phyloP scores from a whole-genome alignment of 2,329 filamentous ascomycete species.

The Tolypocladium guangdongense region DNA sequence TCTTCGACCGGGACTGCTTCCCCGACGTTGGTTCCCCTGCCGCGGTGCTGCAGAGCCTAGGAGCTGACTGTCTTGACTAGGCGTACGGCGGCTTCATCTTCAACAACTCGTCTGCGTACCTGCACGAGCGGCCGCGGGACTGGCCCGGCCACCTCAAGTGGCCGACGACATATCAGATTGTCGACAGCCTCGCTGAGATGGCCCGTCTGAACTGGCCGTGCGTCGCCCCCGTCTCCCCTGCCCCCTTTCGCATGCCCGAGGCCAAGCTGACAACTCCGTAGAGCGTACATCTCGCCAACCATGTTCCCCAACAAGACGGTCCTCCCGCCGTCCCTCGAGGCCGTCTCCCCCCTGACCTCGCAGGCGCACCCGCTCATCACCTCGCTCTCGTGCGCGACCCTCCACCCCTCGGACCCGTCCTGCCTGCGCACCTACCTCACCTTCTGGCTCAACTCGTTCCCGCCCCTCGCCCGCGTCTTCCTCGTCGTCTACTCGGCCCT shows the following conservation, averaged over 20 bases:
- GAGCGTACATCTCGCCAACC: constrained; percentile 72
- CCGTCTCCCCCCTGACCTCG: constrained; percentile 67
- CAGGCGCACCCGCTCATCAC: constrained; percentile 80
- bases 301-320: constrained; percentile 65
- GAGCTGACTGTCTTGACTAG: constrained; percentile 1
- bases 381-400: constrained; percentile 75
- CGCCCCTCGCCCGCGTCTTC: constrained; percentile 66
- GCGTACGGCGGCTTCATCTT: constrained; percentile 41
- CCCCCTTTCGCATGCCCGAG: too few relatives aligned
- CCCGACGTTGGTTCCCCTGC: constrained; percentile 38
- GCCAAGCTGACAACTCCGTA: constrained; percentile 18
- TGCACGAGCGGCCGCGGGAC: constrained; percentile 59
- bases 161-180: constrained; percentile 65
- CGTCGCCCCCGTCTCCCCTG: constrained; percentile 20
- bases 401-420: constrained; percentile 80
- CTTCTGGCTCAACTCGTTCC: constrained; percentile 79
- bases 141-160: constrained; percentile 59
- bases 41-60: not conserved
- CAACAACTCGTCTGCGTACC: constrained; percentile 66
- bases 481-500: constrained; percentile 63
- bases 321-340: constrained; percentile 53
- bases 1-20: constrained; percentile 68
- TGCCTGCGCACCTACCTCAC: constrained; percentile 80
- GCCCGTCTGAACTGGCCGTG: constrained; percentile 76
- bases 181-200: constrained; percentile 74